Evolutionary conservation across 2,329 filamentous ascomycete genomes (phyloP), one percentile per base, ranked within the genome.

Genomic region (Fusarium tanahbumbuense): DNA sequence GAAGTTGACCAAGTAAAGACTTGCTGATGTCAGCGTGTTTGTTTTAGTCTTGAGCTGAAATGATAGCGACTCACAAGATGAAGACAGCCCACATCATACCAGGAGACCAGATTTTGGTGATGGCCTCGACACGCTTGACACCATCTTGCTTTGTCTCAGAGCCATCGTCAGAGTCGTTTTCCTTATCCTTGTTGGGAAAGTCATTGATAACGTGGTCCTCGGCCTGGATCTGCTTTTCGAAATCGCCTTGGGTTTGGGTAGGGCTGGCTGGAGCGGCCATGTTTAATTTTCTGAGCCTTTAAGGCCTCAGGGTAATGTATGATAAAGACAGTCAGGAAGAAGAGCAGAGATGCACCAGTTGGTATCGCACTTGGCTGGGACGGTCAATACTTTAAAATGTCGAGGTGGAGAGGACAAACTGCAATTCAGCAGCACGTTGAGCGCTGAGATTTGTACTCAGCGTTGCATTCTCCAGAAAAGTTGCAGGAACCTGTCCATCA

Each of bases 1-100:
- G 58, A 83, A 81, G 52, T 72, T 75, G 40, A 83, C 78, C 20
- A 83, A 66, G 73, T 80, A 83, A 22, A 83, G 76, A 28, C 81
- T 83, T 13, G 13, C 30, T 3, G 12, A 25, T 28, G 41, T 71
- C 25, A 57, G 41, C 18, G 22, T 32, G 20, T 15, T 56, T 18
- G 58, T 44, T 6, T 18, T 27, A n/a, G 22, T 12, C 27, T 20
- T 10, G 12, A 32, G 8, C 25, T 8, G 12, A 15, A 27, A 30
- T 25, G 10, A 22, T 5, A 4, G 30, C 16, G 75, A 60, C 48
- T 34, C 71, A 84, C 83, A 83, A 73, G 37, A 67, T 74, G 64
- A 83, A 83, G 52, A 80, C 80, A 48, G 73, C 60, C 77, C 77
- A 81, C 57, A 83, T 71, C 22, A 78, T 77, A 70, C 76, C 78